These are phyloP conservation scores for Dictyostelium capitatum DNA, from an alignment of 78 protist species.

Conservation along the genomic window DNA sequence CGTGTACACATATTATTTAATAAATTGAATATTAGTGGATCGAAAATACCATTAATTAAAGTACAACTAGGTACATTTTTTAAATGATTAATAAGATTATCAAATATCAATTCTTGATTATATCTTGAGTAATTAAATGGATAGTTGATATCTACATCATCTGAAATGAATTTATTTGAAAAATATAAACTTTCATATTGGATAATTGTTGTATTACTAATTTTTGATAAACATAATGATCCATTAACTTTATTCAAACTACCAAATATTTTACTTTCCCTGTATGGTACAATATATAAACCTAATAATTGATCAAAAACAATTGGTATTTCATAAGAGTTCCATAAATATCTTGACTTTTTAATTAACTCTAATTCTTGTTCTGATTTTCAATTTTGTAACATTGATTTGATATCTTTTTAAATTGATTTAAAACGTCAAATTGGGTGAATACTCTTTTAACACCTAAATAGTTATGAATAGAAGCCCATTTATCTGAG, in stretches of 20 bases:
- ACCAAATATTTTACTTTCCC: background rate
- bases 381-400: too few species aligned
- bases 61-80: background rate
- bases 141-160: background rate
- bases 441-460: background rate
- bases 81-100: background rate
- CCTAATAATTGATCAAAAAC: background rate
- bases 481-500: background rate
- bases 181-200: background rate
- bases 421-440: background rate
- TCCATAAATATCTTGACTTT: background rate
- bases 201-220: background rate
- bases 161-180: background rate
- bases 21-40: too few species aligned
- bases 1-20: too few species aligned
- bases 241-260: background rate
- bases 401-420: background rate
- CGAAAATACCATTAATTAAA: background rate
- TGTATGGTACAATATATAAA: background rate
- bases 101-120: background rate
- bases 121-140: background rate
- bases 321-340: background rate
- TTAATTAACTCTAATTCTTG: background rate
- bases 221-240: background rate
- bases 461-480: background rate